These are phyloP conservation scores for Eragrostis curvula DNA, from an alignment of 176 grass and related monocot genomes.

Conservation along the genomic window DNA sequence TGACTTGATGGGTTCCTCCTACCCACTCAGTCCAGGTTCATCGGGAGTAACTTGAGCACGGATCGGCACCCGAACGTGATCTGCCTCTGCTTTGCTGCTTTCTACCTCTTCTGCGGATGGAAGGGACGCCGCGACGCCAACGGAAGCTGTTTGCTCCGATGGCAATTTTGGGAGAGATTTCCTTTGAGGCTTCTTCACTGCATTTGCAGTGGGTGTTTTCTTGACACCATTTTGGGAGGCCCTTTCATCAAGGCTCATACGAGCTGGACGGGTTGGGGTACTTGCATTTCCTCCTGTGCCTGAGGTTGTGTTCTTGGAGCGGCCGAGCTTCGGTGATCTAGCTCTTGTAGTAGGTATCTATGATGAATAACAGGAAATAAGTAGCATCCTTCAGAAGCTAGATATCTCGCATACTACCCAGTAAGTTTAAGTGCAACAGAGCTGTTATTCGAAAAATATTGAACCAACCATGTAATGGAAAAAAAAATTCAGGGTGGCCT, in stretches of 20 bases:
- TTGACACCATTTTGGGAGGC: slow-evolving; percentile 37
- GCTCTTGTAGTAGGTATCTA: slow-evolving; percentile 70
- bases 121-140: not conserved
- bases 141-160: slow-evolving; percentile 48
- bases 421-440: not conserved
- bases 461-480: not conserved
- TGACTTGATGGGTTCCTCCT: slow-evolving; percentile 43
- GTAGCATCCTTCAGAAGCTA: slow-evolving; percentile 18
- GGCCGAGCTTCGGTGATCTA: slow-evolving; percentile 69
- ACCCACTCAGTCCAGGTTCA: slow-evolving; percentile 29
- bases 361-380: slow-evolving; percentile 22
- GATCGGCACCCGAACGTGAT: slow-evolving; percentile 18
- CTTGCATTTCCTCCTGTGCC: slow-evolving; percentile 21
- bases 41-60: slow-evolving; percentile 44
- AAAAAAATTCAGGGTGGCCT: not conserved
- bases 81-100: not conserved
- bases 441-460: not conserved
- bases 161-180: slow-evolving; percentile 64
- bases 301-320: slow-evolving; percentile 54
- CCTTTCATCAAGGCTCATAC: slow-evolving; percentile 56
- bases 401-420: not conserved
- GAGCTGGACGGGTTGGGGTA: slow-evolving; percentile 36
- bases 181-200: slow-evolving; percentile 49
- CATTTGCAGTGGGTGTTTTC: slow-evolving; percentile 28
- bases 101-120: slow-evolving; percentile 35